phyloP scores from a whole-genome alignment of 2,329 filamentous ascomycete species.

The Colletotrichum camelliae region DNA sequence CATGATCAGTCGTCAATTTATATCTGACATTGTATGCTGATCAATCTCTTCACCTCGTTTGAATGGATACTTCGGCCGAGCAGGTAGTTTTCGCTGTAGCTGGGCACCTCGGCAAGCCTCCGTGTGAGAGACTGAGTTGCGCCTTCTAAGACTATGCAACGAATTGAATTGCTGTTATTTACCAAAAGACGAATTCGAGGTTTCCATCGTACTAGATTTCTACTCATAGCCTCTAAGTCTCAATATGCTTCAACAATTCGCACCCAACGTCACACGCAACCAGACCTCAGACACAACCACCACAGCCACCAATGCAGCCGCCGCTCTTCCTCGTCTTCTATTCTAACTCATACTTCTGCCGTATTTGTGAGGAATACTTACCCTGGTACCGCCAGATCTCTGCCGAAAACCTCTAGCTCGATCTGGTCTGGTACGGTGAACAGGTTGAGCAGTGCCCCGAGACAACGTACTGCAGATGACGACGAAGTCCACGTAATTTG shows the following conservation, averaged over 20 bases:
- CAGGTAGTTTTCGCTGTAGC: accelerated
- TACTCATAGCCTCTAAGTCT: no score
- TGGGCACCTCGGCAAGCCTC: neutral
- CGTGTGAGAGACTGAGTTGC: neutral
- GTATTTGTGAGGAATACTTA: neutral
- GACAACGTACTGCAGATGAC: neutral
- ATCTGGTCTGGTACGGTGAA: accelerated
- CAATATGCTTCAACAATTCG: no score
- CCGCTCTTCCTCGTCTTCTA: accelerated
- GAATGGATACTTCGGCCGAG: accelerated
- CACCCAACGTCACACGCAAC: neutral
- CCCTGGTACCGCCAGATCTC: accelerated
- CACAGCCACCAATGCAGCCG: accelerated
- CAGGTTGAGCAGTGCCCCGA: neutral
- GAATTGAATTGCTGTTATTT: neutral
- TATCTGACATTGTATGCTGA: neutral
- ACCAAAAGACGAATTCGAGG: neutral
- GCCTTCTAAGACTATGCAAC: neutral
- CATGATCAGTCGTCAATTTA: accelerated
- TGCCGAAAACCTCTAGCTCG: no score
- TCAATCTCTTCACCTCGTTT: neutral
- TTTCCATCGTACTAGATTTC: no score
- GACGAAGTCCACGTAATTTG: no score
- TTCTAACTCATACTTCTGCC: no score
- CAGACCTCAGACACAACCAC: neutral